Conservation (phyloP, 2,329 filamentous ascomycete species). For the Cladosporium sp. region DNA sequence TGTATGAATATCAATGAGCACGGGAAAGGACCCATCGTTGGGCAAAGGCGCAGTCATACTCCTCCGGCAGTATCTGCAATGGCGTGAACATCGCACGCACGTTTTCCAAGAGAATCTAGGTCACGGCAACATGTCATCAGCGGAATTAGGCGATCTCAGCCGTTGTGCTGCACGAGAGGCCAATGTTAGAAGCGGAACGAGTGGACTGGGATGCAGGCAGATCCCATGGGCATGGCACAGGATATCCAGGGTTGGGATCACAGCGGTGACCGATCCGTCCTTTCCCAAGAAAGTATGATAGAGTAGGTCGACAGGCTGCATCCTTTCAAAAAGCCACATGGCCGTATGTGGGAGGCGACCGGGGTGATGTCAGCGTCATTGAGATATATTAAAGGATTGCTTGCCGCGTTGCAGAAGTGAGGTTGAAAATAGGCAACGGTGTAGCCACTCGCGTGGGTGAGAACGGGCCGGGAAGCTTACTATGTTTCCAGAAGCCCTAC, state of each 20-base stretch:
- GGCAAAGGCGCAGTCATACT: neutral
- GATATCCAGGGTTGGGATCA: neutral
- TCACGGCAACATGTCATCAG: neutral
- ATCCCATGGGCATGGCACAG: neutral
- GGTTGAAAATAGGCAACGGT: slow-evolving; percentile 2
- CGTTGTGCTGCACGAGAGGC: slow-evolving; percentile 7
- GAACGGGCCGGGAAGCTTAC: neutral
- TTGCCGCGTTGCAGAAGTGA: slow-evolving; percentile 6
- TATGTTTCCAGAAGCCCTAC: neutral
- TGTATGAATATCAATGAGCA: neutral
- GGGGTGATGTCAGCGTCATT: neutral
- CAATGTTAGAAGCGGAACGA: slow-evolving; percentile 14
- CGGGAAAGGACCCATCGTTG: neutral
- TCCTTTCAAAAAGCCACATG: neutral
- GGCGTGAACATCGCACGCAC: neutral
- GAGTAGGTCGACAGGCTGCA: neutral
- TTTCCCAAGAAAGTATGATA: neutral
- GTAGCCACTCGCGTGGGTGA: neutral
- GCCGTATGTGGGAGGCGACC: neutral
- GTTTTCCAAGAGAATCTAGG: neutral
- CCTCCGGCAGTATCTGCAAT: neutral
- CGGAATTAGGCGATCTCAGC: neutral
- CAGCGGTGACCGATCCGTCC: neutral
- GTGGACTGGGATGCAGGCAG: neutral
- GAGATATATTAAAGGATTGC: neutral